These are phyloP conservation scores for Lactarius psammicola DNA, from an alignment of 768 basidiomycete genomes.

Conservation along the genomic window DNA sequence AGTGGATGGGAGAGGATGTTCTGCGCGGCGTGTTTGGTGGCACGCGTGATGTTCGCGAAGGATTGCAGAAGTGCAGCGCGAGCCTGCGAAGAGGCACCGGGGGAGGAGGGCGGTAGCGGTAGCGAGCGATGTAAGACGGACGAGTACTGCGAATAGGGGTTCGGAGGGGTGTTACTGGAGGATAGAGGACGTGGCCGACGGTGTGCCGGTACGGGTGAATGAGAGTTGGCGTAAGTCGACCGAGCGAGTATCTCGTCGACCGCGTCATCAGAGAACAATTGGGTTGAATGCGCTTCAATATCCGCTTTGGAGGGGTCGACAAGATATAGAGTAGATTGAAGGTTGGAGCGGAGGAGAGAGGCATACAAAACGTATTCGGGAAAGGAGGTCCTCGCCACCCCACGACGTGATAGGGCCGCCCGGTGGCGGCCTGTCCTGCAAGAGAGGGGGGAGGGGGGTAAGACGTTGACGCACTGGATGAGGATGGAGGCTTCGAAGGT, in stretches of 20 bases:
- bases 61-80: constrained; percentile 85
- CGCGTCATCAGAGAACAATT: constrained; percentile 81
- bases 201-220: constrained; percentile 85
- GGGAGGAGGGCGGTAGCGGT: constrained; percentile 48
- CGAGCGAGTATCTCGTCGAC: constrained; percentile 84
- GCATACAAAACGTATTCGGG: constrained; percentile 73
- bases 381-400: constrained; percentile 87
- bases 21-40: constrained; percentile 90
- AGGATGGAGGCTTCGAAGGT: constrained; percentile 43
- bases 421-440: constrained; percentile 42
- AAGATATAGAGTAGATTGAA: constrained; percentile 84
- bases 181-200: constrained; percentile 69
- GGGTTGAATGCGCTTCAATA: constrained; percentile 85
- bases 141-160: constrained; percentile 62
- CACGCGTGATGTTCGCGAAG: constrained; percentile 91
- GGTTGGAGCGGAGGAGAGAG: constrained; percentile 77
- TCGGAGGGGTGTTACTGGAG: constrained; percentile 36
- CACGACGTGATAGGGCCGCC: constrained; percentile 51
- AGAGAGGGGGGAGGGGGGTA: constrained; percentile 65
- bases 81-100: constrained; percentile 64
- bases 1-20: constrained; percentile 94
- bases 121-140: constrained; percentile 83
- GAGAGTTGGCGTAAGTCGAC: constrained; percentile 71
- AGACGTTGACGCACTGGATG: constrained; percentile 41
- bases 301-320: constrained; percentile 93